A percentile compares a stretch with the other conserved stretches of the same genome.
Conservation (phyloP, 169 alveolate genomes). For the Cryptosporidium meleagridis region DNA sequence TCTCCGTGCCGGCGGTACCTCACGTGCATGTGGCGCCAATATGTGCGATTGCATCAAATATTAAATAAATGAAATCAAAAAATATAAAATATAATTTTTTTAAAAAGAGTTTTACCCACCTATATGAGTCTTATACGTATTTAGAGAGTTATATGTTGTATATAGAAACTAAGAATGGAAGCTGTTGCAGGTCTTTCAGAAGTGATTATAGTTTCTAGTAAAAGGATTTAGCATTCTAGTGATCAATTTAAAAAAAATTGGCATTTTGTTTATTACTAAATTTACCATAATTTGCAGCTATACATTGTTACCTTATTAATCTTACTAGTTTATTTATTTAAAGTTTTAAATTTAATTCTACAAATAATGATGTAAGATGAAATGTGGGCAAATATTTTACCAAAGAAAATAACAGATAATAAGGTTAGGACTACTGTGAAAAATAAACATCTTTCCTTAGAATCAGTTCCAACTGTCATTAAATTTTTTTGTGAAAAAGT, state of each 20-base stretch:
- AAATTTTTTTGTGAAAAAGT: background rate
- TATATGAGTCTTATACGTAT: background rate
- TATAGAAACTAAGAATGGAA: too few species aligned
- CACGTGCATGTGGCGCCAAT: conserved; percentile 38
- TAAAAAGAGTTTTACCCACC: background rate
- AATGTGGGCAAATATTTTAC: background rate
- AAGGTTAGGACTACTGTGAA: background rate
- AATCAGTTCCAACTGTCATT: background rate
- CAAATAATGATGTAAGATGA: too few species aligned
- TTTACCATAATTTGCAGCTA: background rate
- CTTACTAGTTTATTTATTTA: too few species aligned
- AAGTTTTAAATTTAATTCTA: too few species aligned
- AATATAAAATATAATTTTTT: too few species aligned
- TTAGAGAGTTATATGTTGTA: background rate
- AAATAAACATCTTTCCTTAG: background rate
- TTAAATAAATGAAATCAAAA: background rate
- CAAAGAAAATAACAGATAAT: background rate
- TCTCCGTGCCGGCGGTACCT: conserved; percentile 4
- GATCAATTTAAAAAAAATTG: background rate
- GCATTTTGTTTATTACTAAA: background rate
- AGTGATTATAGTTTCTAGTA: background rate
- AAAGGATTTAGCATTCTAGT: background rate
- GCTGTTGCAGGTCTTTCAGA: background rate
- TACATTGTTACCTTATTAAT: too few species aligned
- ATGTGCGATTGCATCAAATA: background rate